These are phyloP conservation scores for Lodderomyces margitis DNA, from an alignment of 1,139 yeast species.

Conservation along the genomic window DNA sequence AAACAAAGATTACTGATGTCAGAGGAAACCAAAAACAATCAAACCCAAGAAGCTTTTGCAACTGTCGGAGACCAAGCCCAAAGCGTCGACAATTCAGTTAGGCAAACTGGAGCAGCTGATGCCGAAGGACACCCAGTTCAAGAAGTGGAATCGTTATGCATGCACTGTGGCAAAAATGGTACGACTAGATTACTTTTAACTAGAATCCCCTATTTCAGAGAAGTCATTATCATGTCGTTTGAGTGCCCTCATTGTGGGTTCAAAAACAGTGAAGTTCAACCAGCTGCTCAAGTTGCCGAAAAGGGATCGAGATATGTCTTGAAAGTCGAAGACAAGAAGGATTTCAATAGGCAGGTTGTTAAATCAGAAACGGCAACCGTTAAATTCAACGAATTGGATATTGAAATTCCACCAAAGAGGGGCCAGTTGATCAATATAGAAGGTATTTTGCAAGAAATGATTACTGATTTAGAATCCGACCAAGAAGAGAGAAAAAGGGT, in stretches of 20 bases:
- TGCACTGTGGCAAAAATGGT: constrained; percentile 91
- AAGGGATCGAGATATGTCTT: constrained; percentile 78
- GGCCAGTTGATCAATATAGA: constrained; percentile 94
- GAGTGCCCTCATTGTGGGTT: constrained; percentile 94
- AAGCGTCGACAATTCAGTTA: constrained; percentile 23
- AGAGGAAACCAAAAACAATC: constrained; percentile 12
- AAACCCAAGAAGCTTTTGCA: constrained; percentile 46
- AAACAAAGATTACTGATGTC: constrained; percentile 14
- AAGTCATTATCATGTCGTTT: constrained; percentile 91
- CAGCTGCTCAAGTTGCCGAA: constrained; percentile 86
- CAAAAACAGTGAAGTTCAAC: constrained; percentile 89
- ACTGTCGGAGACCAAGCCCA: constrained; percentile 61
- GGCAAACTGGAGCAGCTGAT: constrained; percentile 64
- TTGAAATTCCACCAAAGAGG: constrained; percentile 92
- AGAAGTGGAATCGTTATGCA: constrained; percentile 90
- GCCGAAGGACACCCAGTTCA: constrained; percentile 96
- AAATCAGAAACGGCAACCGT: constrained; percentile 88
- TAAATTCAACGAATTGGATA: constrained; percentile 77
- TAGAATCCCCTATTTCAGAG: constrained; percentile 87
- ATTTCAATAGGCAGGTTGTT: constrained; percentile 86
- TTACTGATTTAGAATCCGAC: constrained; percentile 75
- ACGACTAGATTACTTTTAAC: constrained; percentile 81
- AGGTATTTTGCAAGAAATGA: constrained; percentile 81
- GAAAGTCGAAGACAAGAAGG: constrained; percentile 67
- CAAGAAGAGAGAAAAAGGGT: constrained; percentile 72